Base-by-base conservation (phyloP, 495 filamentous ascomycete genomes). In the Aspergillus asperescens region DNA sequence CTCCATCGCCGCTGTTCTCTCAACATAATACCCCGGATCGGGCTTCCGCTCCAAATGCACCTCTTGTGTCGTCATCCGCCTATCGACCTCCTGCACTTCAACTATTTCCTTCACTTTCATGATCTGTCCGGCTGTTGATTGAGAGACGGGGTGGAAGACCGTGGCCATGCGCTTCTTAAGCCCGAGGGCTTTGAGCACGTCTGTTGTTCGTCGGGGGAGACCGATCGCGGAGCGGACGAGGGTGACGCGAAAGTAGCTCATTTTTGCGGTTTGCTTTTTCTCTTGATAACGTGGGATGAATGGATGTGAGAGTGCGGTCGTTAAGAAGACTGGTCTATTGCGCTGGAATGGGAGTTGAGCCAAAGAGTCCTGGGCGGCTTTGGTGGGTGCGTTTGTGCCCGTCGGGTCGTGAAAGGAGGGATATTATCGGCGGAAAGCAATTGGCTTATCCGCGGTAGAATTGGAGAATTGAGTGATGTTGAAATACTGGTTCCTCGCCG, bases 71-170 rank as follows among this genome's bases (percentile, higher is more conserved):
- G 81, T 85, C 63, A 90, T 65, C n/a, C 80, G 62, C 48, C 66
- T 61, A 13, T 87, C 87, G 32, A 95, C 90, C 70, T 96, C 93
- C 32, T 81, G 72, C 20, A 99, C 92, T 10, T 80, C 77, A 5
- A 99, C 86, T 51, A 99, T 76, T 69, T 99, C 94, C 71, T 99
- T 99, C 42, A 99, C 90, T 68, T 87, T 89, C 82, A 97, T 87
- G 69, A 99, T 93, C 73, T 95, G 90, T 69, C 94, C 94, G 4
- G 94, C 94, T 48, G 88, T 80, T 55, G 90, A 83, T 15, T 82
- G 78, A 23, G 81, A 81, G 49, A 96, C 93, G 27, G 88, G 86
- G 65, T 95, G 85, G 79, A 95, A 99, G 58, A 97, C 94, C 52
- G 87, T 92, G 55, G 79, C 80, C 79, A 86, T 85, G 58, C 93